phyloP scores from a whole-genome alignment of 2,329 filamentous ascomycete species.

The Tolypocladium sp. region DNA sequence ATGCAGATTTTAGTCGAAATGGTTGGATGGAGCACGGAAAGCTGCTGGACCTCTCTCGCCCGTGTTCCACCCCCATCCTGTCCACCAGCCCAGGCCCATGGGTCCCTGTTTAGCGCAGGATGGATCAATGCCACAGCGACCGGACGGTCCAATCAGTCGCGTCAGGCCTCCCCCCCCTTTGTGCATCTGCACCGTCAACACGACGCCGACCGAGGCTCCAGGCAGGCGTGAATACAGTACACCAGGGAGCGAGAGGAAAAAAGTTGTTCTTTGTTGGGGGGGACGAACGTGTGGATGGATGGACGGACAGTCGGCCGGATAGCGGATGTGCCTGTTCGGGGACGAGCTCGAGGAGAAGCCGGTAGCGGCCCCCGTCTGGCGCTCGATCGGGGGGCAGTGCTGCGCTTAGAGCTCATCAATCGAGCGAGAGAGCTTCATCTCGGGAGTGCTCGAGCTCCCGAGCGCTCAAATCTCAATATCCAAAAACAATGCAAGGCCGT shows the following conservation, averaged over 20 bases:
- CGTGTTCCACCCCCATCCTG: not conserved
- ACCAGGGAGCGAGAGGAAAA: not conserved
- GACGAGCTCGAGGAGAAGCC: not conserved
- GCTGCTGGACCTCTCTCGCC: not conserved
- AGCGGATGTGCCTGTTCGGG: not conserved
- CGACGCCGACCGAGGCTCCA: conserved; percentile 16
- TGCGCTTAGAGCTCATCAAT: not conserved
- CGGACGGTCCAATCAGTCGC: conserved; percentile 16
- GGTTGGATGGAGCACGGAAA: not conserved
- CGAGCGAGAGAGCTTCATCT: not conserved
- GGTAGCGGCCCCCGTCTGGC: not conserved
- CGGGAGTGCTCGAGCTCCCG: not conserved
- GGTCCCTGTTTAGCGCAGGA: conserved; percentile 19
- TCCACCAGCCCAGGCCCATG: not conserved
- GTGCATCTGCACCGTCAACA: conserved; percentile 15
- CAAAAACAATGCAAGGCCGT: not conserved
- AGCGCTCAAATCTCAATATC: not conserved
- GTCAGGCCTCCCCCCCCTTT: conserved; percentile 4
- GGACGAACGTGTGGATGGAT: not conserved
- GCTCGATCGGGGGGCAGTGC: not conserved
- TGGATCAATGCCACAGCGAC: conserved; percentile 18
- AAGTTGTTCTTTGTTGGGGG: not conserved
- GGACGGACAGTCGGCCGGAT: not conserved
- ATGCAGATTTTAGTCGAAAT: not conserved
- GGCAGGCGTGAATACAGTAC: conserved; percentile 1